Conservation (phyloP, 2,329 filamentous ascomycete genomes). For the Paracoccidioides brasiliensis region DNA sequence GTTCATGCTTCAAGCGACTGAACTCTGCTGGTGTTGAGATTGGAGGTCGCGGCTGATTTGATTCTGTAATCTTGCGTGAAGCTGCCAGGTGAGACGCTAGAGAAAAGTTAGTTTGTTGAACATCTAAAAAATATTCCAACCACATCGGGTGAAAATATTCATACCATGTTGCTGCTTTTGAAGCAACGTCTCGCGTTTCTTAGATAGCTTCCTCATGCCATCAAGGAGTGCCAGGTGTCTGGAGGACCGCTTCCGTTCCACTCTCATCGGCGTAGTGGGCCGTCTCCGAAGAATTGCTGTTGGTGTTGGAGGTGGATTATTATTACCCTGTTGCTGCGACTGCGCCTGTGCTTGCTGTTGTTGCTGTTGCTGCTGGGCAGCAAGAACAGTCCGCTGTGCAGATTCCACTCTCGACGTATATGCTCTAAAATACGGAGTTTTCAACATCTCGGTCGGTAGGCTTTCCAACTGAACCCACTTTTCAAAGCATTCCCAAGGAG, state of each 20-base stretch:
- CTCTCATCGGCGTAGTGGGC: constrained; percentile 63
- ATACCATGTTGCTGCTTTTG: constrained; percentile 76
- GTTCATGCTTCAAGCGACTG: constrained; percentile 75
- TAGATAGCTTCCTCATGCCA: constrained; percentile 86
- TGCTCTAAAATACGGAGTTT: constrained; percentile 85
- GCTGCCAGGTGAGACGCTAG: constrained; percentile 50
- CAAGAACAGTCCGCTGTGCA: constrained; percentile 46
- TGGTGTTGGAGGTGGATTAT: constrained; percentile 34
- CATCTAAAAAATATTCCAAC: not conserved
- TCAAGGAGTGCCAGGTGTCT: constrained; percentile 83
- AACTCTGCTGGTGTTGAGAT: constrained; percentile 78
- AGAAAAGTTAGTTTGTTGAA: no score
- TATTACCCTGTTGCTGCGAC: constrained; percentile 18
- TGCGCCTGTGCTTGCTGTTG: constrained; percentile 43
- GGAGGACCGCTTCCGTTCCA: constrained; percentile 75
- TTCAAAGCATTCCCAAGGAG: constrained; percentile 98
- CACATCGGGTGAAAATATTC: not conserved
- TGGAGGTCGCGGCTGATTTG: constrained; percentile 44
- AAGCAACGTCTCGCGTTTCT: constrained; percentile 73
- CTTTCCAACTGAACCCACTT: constrained; percentile 89
- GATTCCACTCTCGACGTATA: constrained; percentile 52
- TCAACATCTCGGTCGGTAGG: constrained; percentile 81
- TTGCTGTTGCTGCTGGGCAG: constrained; percentile 41
- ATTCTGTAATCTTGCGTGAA: constrained; percentile 67
- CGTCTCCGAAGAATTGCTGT: constrained; percentile 50